Evolutionary conservation across 2,329 filamentous ascomycete species (phyloP).

Genomic region (Cladophialophora bantiana): DNA sequence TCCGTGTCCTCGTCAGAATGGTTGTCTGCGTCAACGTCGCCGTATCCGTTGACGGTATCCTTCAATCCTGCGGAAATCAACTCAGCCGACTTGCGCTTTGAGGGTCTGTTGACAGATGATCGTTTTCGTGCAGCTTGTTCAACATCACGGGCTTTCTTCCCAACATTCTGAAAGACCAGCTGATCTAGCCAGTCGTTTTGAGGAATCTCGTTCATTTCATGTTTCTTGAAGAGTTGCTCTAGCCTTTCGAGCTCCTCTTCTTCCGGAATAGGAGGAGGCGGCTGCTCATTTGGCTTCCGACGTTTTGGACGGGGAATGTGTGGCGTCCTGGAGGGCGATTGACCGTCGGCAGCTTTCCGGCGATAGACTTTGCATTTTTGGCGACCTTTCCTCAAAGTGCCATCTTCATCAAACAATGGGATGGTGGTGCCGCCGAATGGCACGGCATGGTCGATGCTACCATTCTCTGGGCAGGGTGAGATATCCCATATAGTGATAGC

Average conservation of each 20-base stretch:
- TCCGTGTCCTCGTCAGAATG: constrained; percentile 50
- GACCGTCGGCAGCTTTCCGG: constrained; percentile 82
- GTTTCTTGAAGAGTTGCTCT: constrained; percentile 91
- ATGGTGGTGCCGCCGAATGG: constrained; percentile 96
- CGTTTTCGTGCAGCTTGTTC: constrained; percentile 70
- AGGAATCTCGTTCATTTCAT: constrained; percentile 96
- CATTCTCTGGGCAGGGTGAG: constrained; percentile 76
- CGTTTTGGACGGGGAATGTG: constrained; percentile 66
- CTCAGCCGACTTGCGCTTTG: constrained; percentile 41
- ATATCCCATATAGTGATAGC: constrained; percentile 96
- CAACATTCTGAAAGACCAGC: constrained; percentile 87
- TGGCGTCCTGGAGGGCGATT: constrained; percentile 79
- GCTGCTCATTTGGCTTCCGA: constrained; percentile 56
- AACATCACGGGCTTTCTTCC: constrained; percentile 73
- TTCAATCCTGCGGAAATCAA: constrained; percentile 32
- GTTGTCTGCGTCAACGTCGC: constrained; percentile 44
- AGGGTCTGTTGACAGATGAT: constrained; percentile 47
- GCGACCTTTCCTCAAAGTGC: constrained; percentile 86
- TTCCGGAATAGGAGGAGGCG: constrained; percentile 65
- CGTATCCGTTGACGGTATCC: constrained; percentile 52
- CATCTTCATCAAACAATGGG: constrained; percentile 88
- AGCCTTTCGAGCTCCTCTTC: constrained; percentile 88
- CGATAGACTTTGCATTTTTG: constrained; percentile 90
- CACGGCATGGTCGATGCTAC: constrained; percentile 76
- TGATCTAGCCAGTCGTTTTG: constrained; percentile 95